A percentile compares a stretch with the other conserved stretches of the same genome.
phyloP scores from a whole-genome alignment of 176 grass and related monocot species.

The Elymus sibiricus region DNA sequence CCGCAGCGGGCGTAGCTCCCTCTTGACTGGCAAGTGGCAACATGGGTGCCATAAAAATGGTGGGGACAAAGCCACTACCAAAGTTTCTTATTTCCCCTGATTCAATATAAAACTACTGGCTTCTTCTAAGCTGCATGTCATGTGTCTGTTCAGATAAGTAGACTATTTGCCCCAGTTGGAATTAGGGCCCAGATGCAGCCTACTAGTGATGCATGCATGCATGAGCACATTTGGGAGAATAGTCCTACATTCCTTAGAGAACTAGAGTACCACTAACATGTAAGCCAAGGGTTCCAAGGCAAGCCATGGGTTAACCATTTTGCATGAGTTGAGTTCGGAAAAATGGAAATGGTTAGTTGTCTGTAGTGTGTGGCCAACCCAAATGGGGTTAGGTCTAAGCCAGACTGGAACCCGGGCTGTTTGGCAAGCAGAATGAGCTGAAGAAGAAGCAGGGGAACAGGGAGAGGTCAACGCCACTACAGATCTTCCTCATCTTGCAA shows the following conservation, averaged over 20 bases:
- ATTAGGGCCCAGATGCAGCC: background rate
- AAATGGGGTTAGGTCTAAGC: background rate
- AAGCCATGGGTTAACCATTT: background rate
- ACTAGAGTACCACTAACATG: background rate
- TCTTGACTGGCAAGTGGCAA: too few relatives aligned
- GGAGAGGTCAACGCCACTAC: background rate
- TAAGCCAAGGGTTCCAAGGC: background rate
- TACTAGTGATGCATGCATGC: background rate
- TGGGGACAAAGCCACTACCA: too few relatives aligned
- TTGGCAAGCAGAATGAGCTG: background rate
- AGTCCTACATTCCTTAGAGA: background rate
- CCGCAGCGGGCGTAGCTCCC: too few relatives aligned
- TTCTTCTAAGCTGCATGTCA: background rate
- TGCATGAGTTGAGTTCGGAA: background rate
- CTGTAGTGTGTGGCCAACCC: background rate
- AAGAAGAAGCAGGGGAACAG: background rate
- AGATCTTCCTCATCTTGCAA: background rate
- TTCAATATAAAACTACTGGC: too few relatives aligned
- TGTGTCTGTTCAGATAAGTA: background rate
- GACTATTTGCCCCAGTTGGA: background rate
- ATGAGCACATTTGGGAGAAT: background rate
- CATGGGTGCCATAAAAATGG: too few relatives aligned
- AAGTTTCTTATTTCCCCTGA: too few relatives aligned
- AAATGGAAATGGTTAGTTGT: background rate
- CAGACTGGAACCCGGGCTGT: background rate